Conservation (phyloP, 2,329 filamentous ascomycete species). For the Aspergillus fischeri region DNA sequence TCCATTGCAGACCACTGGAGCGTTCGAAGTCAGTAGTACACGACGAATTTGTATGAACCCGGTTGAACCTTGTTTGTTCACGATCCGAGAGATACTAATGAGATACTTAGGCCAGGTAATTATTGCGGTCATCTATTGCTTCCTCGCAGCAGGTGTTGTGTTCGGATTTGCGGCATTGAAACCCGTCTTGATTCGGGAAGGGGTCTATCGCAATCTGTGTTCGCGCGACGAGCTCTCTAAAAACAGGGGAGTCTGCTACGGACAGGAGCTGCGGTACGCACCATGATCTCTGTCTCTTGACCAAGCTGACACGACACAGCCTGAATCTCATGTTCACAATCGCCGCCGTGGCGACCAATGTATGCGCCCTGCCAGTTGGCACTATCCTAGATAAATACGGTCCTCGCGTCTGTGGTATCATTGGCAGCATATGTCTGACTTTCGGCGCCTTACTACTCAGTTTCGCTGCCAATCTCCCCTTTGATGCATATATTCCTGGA, state of each 20-base stretch:
- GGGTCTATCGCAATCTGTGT: slow-evolving; percentile 66
- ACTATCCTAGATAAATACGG: slow-evolving; percentile 80
- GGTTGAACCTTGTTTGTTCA: slow-evolving; percentile 2
- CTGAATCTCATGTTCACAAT: slow-evolving; percentile 92
- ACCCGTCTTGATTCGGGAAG: slow-evolving; percentile 69
- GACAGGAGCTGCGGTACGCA: slow-evolving; percentile 52
- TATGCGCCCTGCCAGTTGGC: slow-evolving; percentile 78
- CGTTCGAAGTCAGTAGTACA: slow-evolving; percentile 52
- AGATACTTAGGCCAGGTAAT: slow-evolving; percentile 59
- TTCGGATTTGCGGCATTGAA: slow-evolving; percentile 86
- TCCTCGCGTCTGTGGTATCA: slow-evolving; percentile 69
- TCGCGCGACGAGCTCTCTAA: slow-evolving; percentile 48
- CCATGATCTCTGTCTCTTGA: slow-evolving; percentile 5
- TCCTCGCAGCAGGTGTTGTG: slow-evolving; percentile 72
- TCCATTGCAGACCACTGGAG: slow-evolving; percentile 30
- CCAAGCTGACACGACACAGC: slow-evolving; percentile 23
- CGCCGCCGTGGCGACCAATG: slow-evolving; percentile 82
- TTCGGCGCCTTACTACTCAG: slow-evolving; percentile 70
- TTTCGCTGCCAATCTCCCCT: slow-evolving; percentile 58
- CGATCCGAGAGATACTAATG: slow-evolving; percentile 6
- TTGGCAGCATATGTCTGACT: slow-evolving; percentile 65
- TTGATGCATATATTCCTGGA: slow-evolving; percentile 71
- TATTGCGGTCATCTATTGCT: slow-evolving; percentile 66
- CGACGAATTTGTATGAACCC: slow-evolving; percentile 48
- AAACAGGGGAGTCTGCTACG: slow-evolving; percentile 52